Conservation (phyloP, 1,139 yeast genomes). For the Kodamaea sp. region DNA sequence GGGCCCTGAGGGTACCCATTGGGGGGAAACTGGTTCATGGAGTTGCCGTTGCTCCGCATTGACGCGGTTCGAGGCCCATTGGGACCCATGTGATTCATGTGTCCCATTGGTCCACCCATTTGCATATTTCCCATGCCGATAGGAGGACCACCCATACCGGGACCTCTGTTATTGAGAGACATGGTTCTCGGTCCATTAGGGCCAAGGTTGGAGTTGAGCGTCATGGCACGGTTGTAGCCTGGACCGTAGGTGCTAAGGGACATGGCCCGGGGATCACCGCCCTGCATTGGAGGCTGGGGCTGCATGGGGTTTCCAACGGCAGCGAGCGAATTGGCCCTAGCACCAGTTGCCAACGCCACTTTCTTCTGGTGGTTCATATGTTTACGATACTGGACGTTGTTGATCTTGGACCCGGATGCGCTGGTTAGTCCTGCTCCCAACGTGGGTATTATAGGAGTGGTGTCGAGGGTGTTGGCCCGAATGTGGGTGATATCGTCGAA, state of each 20-base stretch:
- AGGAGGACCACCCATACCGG: slow-evolving; percentile 6
- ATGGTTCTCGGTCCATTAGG: slow-evolving; percentile 28
- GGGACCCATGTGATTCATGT: slow-evolving; percentile 8
- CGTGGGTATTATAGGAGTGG: slow-evolving; percentile 77
- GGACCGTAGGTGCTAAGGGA: slow-evolving; percentile 44
- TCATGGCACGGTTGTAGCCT: slow-evolving; percentile 21
- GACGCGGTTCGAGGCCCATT: slow-evolving; percentile 12
- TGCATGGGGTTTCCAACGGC: slow-evolving; percentile 39
- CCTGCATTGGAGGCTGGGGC: slow-evolving; percentile 18
- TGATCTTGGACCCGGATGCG: slow-evolving; percentile 25
- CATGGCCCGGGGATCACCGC: slow-evolving; percentile 54
- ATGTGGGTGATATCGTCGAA: slow-evolving; percentile 65
- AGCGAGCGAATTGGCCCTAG: slow-evolving; percentile 46
- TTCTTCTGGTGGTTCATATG: slow-evolving; percentile 70
- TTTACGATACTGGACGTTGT: slow-evolving; percentile 64
- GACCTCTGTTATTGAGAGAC: slow-evolving; percentile 21
- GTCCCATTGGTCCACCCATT: slow-evolving; percentile 1
- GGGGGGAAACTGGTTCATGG: slow-evolving; percentile 3
- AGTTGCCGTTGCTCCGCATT: slow-evolving; percentile 10
- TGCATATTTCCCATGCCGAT: slow-evolving; percentile 3
- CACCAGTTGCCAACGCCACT: slow-evolving; percentile 49
- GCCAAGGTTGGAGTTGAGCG: slow-evolving; percentile 17
- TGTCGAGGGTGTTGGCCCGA: slow-evolving; percentile 53
- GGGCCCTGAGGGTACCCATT: slow-evolving; percentile 9
- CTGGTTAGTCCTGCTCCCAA: slow-evolving; percentile 28